Base-by-base conservation (phyloP, 768 basidiomycete species). In the Tricholoma bakamatsutake region DNA sequence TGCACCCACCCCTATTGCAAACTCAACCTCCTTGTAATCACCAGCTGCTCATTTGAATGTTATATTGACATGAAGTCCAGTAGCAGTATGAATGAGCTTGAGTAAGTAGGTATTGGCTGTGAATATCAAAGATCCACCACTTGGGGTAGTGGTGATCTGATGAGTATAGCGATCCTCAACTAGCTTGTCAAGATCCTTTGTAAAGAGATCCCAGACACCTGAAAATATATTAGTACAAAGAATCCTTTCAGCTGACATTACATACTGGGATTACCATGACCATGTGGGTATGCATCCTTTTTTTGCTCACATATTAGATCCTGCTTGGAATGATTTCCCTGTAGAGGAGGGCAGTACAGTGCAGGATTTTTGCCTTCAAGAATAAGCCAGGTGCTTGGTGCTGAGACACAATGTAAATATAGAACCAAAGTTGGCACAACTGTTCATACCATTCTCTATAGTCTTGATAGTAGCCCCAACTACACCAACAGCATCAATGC, bases 111-210 rank as follows among this genome's bases (percentile, higher is more conserved):
- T 33, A 27, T 52, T 15, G 24, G 43, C 59, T 9, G 63, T 64
- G 61, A 71, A 62, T 53, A 71, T 57, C 31, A 67, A 62, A 11
- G 53, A 4, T 13, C 63, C 59, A 5, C 59, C 61, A 34, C 50
- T 49, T 7, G 27, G 13, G 2, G 46, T 60, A 4, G 28, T 53
- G 6, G 45, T 42, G 27, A 52, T 50, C 8, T 28, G 57, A 48
- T 62, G 66, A 53, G 59, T 59, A 31, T 61, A 69, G 60, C 28
- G 42, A 57, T 54, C 60, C 50, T 56, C 40, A 1, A 67, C 60
- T n/a, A 69, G 64, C 62, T 65, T 67, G 21, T 66, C 63, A 52
- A 52, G 63, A 37, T 71, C 67, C 59, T 73, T 21, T 2, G 5
- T 17, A 33, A 27, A 43, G 10, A 57, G 50, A 28, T 42, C 66